phyloP scores from a whole-genome alignment of 179 eudicot species.

The Vitellaria paradoxa region DNA sequence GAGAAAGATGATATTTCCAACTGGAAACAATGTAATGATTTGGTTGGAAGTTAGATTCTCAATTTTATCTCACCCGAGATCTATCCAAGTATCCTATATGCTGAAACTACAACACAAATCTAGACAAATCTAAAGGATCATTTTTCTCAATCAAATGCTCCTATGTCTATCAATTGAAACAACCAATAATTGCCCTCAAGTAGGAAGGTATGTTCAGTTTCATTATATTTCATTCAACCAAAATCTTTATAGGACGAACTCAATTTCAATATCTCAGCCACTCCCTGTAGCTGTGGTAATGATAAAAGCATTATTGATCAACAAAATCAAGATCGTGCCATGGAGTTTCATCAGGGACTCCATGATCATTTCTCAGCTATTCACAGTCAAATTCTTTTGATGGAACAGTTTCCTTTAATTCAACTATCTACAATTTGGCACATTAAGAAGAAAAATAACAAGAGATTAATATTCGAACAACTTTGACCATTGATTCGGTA shows the following conservation, averaged over 20 bases:
- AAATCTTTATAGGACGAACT: not conserved
- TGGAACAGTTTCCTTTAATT: slow-evolving; percentile 5
- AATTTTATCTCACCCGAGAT: slow-evolving; percentile 4
- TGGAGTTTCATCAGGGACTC: slow-evolving; percentile 14
- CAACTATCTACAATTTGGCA: not conserved
- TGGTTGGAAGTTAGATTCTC: slow-evolving; percentile 10
- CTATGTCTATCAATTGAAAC: slow-evolving; percentile 14
- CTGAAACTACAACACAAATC: slow-evolving; percentile 4
- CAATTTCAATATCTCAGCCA: not conserved
- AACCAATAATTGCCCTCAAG: not conserved
- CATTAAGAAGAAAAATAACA: slow-evolving; percentile 6
- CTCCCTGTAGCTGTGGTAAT: slow-evolving; percentile 5
- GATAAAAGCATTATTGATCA: slow-evolving; percentile 7
- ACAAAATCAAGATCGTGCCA: slow-evolving; percentile 13
- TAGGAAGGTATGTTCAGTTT: slow-evolving; percentile 1
- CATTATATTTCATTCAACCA: not conserved
- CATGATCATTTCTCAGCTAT: not conserved
- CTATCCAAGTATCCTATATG: not conserved
- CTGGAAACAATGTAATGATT: slow-evolving; percentile 13
- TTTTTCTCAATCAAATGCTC: slow-evolving; percentile 6
- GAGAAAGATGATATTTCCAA: slow-evolving; percentile 8
- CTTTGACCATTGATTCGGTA: not conserved
- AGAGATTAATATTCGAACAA: slow-evolving; percentile 11
- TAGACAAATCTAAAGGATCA: not conserved
- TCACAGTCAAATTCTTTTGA: slow-evolving; percentile 6